These are phyloP conservation scores for Trebouxia sp. DNA, from an alignment of 139 green algal genomes.

Conservation along the genomic window DNA sequence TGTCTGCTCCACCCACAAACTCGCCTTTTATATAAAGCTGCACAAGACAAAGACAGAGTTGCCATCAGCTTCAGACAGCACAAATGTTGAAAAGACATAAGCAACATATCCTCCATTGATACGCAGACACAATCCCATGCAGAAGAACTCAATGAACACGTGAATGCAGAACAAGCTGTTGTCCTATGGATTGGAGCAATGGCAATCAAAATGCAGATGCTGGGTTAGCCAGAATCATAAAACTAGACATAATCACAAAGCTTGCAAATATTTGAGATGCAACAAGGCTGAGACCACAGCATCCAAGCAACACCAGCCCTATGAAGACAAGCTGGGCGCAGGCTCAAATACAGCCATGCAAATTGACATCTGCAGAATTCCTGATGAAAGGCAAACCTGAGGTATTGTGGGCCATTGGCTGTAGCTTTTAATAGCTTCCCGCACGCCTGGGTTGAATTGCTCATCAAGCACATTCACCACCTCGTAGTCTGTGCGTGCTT, in stretches of 20 bases:
- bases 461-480: constrained; percentile 95
- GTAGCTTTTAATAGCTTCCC: constrained; percentile 93
- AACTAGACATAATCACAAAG: not conserved
- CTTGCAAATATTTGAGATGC: not conserved
- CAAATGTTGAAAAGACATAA: too few relatives aligned
- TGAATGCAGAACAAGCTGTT: too few relatives aligned
- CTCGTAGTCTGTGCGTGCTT: constrained; percentile 62
- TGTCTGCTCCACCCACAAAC: constrained; percentile 94
- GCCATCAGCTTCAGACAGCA: not conserved
- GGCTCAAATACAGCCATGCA: too few relatives aligned
- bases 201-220: not conserved
- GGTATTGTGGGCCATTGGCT: constrained; percentile 96
- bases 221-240: not conserved
- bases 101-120: too few relatives aligned
- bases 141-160: too few relatives aligned
- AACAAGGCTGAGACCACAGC: not conserved
- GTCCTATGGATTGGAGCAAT: not conserved
- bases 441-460: constrained; percentile 81
- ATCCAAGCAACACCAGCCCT: too few relatives aligned
- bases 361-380: too few relatives aligned
- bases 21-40: constrained; percentile 89
- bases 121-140: too few relatives aligned
- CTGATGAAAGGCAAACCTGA: constrained; percentile 64
- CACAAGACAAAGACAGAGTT: not conserved
- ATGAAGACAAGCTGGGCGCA: too few relatives aligned